These are phyloP conservation scores for Trichoderma sp. DNA, from an alignment of 2,329 filamentous ascomycete species.

Conservation along the genomic window DNA sequence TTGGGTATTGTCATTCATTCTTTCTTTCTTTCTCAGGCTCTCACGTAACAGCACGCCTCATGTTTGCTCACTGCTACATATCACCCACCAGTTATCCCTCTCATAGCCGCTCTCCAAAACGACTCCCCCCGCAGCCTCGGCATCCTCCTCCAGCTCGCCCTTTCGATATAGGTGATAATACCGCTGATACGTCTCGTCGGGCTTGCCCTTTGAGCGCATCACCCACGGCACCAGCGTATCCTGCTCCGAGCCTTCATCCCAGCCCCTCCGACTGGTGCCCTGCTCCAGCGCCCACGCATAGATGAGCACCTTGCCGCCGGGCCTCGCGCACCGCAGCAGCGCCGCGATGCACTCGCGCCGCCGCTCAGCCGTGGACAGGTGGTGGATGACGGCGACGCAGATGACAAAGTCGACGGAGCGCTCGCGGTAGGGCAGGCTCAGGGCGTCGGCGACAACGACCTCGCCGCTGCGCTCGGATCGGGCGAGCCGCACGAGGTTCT, in stretches of 20 bases:
- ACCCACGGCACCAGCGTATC: slow-evolving; percentile 98
- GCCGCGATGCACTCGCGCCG: slow-evolving; percentile 72
- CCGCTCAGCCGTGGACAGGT: slow-evolving; percentile 77
- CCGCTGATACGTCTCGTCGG: slow-evolving; percentile 71
- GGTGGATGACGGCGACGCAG: slow-evolving; percentile 92
- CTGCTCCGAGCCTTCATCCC: slow-evolving; percentile 81
- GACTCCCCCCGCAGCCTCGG: slow-evolving; percentile 71
- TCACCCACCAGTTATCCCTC: slow-evolving; percentile 97
- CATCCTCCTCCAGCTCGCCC: slow-evolving; percentile 83
- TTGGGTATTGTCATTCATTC: background rate
- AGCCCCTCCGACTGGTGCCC: slow-evolving; percentile 80
- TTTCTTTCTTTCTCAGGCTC: too few species aligned
- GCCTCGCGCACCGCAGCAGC: slow-evolving; percentile 70
- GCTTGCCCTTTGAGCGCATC: slow-evolving; percentile 49
- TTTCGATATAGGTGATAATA: slow-evolving; percentile 93
- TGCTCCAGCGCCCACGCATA: slow-evolving; percentile 98
- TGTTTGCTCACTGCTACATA: slow-evolving; percentile 50
- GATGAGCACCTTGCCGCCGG: slow-evolving; percentile 70
- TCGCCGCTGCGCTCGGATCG: slow-evolving; percentile 57
- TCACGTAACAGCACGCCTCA: background rate
- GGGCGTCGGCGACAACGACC: slow-evolving; percentile 77
- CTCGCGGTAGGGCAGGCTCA: slow-evolving; percentile 77
- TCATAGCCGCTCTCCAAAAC: slow-evolving; percentile 87
- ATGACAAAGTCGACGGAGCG: slow-evolving; percentile 77
- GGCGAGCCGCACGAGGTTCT: slow-evolving; percentile 57